Evolutionary conservation across 2,329 filamentous ascomycete species (phyloP), one percentile per base, ranked within the genome.

Genomic region (Chaetomium sp.): DNA sequence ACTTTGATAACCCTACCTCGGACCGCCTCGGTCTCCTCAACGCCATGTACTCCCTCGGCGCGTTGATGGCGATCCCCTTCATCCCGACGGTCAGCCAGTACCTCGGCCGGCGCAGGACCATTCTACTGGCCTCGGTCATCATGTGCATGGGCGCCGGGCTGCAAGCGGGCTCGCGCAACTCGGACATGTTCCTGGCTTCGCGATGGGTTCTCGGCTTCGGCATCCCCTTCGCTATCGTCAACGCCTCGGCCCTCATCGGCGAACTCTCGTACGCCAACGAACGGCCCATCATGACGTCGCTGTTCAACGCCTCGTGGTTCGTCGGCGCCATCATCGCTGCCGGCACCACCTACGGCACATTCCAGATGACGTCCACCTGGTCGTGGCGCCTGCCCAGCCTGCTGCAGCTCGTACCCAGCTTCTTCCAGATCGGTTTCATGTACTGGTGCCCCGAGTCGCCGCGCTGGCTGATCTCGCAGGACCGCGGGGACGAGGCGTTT

Each of bases 401-500:
- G 63, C 64, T 74, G 67, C 69, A 75, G 70, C 58, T 74, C 64
- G 70, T 74, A 4, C 72, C 72, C 6, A 70, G 67, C 57, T 60
- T 67, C 4, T 73, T 68, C 42, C 72, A 74, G 63, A 60, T 74
- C 2, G 42, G 42, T 0, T 74, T 74, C 47, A 71, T 74, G 68
- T 66, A 65, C 31, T 72, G 59, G 65, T 78, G 83, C 21, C 82
- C 82, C 0, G 83, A 85, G 68, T 81, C 78, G 1, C 83, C 83
- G 1, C 79, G 83, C 23, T 85, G 77, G 76, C 72, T 83, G 33
- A 74, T 83, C 19, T 75, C 77, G 21, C 72, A 85, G 63, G 82
- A 85, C 67, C 80, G 83, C 21, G 75, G 78, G 6, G 83, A 86
- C 21, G 80, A 87, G 65, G 86, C 85, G 0, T 76, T 82, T 19